Percentiles rank a stretch among this genome's conserved stretches.
Conservation (phyloP, 495 filamentous ascomycete species). For the Penicillium canescens region DNA sequence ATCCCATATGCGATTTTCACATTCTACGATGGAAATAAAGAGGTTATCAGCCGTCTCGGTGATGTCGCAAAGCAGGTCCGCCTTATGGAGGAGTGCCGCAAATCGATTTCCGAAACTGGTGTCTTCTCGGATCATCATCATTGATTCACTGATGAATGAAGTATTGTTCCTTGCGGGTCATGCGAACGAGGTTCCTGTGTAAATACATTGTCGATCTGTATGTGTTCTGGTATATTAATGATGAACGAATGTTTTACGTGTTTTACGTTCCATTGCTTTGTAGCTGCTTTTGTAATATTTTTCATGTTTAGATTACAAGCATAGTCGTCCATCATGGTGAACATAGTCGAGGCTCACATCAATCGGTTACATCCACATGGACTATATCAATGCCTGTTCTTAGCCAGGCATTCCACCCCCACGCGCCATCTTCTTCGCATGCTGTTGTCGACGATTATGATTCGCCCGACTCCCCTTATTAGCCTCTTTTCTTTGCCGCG, state of each 20-base stretch:
- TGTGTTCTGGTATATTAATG: constrained; percentile 11
- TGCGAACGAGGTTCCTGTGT: constrained; percentile 8
- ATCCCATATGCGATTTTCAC: constrained; percentile 95
- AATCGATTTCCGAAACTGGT: constrained; percentile 48
- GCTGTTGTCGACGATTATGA: constrained; percentile 74
- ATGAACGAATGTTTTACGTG: constrained; percentile 9
- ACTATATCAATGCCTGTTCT: not conserved
- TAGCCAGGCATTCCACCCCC: constrained; percentile 56
- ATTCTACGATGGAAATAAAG: constrained; percentile 88
- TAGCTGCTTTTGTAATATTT: not conserved
- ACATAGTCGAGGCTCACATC: not conserved
- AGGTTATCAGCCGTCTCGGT: constrained; percentile 78
- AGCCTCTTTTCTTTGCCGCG: constrained; percentile 71
- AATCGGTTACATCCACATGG: not conserved
- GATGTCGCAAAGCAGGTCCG: constrained; percentile 87
- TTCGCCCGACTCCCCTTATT: constrained; percentile 77
- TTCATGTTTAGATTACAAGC: constrained; percentile 4
- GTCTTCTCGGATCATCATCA: constrained; percentile 33
- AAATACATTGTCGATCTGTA: not conserved
- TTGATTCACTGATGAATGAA: constrained; percentile 14
- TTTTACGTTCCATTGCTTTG: constrained; percentile 3
- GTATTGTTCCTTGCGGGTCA: constrained; percentile 9
- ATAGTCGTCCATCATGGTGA: constrained; percentile 13
- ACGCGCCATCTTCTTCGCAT: constrained; percentile 76
- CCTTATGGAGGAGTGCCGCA: constrained; percentile 86